phyloP scores from a whole-genome alignment of 2,329 filamentous ascomycete genomes.

The Geosmithia flava region DNA sequence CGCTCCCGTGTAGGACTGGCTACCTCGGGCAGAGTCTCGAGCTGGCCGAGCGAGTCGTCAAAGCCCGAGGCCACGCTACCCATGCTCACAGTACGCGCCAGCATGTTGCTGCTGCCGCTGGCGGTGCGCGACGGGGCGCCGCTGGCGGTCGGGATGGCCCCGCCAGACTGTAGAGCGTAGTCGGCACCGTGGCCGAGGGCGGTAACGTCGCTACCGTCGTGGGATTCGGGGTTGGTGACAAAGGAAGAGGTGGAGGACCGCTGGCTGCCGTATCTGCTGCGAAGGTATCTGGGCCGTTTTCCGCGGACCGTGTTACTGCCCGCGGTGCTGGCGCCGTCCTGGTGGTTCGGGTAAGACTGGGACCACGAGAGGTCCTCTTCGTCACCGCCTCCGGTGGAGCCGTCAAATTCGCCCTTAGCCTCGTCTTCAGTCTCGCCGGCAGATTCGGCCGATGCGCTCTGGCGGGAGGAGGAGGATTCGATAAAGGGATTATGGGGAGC shows the following conservation, averaged over 20 bases:
- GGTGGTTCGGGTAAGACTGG: constrained; percentile 14
- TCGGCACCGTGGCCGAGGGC: constrained; percentile 52
- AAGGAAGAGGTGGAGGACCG: constrained; percentile 50
- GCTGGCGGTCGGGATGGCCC: constrained; percentile 46
- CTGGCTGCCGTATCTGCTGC: constrained; percentile 44
- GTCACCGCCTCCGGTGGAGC: constrained; percentile 15
- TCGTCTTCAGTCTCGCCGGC: constrained; percentile 12
- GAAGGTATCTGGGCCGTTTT: constrained; percentile 43
- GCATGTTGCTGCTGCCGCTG: constrained; percentile 29
- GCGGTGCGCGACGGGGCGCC: constrained; percentile 30
- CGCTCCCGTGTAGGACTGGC: constrained; percentile 22
- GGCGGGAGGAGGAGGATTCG: neutral
- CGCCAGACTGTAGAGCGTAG: constrained; percentile 72
- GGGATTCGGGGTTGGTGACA: constrained; percentile 36
- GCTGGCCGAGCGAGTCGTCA: constrained; percentile 39
- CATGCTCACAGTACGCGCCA: constrained; percentile 71
- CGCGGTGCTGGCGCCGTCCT: constrained; percentile 33
- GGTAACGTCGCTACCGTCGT: constrained; percentile 61
- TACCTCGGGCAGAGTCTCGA: constrained; percentile 37
- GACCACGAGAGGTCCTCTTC: constrained; percentile 16
- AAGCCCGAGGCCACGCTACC: constrained; percentile 69
- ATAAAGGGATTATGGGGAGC: neutral
- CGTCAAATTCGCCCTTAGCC: constrained; percentile 13
- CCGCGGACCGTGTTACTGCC: constrained; percentile 29
- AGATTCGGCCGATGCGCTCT: constrained; percentile 7